Percentiles rank a stretch among this genome's conserved stretches.
phyloP scores from a whole-genome alignment of 495 filamentous ascomycete genomes.

The Corynascus novoguineensis region DNA sequence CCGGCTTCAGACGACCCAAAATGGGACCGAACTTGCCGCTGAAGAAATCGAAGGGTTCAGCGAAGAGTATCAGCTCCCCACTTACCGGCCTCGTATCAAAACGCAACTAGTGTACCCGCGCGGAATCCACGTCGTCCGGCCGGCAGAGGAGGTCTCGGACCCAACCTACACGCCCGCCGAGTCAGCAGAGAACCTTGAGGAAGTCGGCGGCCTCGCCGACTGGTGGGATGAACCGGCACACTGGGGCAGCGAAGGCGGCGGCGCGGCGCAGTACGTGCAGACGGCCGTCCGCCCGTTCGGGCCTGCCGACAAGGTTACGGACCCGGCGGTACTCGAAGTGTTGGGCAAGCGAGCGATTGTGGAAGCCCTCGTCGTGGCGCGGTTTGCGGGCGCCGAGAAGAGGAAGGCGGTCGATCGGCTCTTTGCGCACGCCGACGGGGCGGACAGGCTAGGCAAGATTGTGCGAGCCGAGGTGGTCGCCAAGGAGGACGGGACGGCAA shows the following conservation, averaged over 20 bases:
- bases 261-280: constrained; percentile 9
- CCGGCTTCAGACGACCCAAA: not conserved
- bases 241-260: constrained; percentile 27
- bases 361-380: constrained; percentile 50
- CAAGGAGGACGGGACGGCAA: constrained; percentile 23
- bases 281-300: constrained; percentile 36
- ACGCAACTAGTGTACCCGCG: constrained; percentile 24
- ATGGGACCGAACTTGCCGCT: not conserved
- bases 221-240: constrained; percentile 47
- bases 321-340: constrained; percentile 37
- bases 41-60: not conserved
- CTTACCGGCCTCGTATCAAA: not conserved
- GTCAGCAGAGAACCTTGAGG: constrained; percentile 52
- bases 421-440: not conserved
- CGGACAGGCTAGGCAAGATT: constrained; percentile 14
- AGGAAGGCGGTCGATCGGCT: constrained; percentile 22
- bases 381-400: constrained; percentile 28
- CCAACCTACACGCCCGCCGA: constrained; percentile 53
- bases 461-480: constrained; percentile 14
- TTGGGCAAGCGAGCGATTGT: constrained; percentile 56
- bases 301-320: constrained; percentile 33
- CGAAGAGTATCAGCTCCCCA: not conserved
- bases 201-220: constrained; percentile 47
- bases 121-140: constrained; percentile 11
- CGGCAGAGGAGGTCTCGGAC: constrained; percentile 29